Evolutionary conservation across 2,329 filamentous ascomycete species (phyloP), one percentile per base, ranked within the genome.

Genomic region (Paradendryphiella salina): DNA sequence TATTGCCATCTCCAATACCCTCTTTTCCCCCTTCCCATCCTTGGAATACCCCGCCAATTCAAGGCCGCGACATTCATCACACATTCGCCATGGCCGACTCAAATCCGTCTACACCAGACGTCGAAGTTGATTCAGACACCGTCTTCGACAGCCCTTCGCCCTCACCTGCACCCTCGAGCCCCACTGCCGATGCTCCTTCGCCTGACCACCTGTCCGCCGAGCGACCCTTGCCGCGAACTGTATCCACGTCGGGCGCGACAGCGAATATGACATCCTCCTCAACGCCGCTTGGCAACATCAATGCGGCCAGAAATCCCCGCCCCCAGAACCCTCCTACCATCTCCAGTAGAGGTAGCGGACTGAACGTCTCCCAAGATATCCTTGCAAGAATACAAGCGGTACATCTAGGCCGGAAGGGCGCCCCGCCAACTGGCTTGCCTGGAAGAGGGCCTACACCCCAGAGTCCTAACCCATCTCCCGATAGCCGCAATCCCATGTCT

Each of bases 261-360:
- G 67, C 76, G 23, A 73, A 74, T 50, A 91, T 96, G 84, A 89
- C 84, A 48, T 77, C 87, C 5, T 91, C 85, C n/a, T 96, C 91
- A n/a, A 94, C 88, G 21, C 86, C 89, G 33, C 78, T 92, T 3
- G 90, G 90, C 33, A 82, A 89, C 50, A 77, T 96, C 65, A 90
- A 86, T 72, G 83, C 84, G 40, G 85, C 84, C 32, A 77, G 85
- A 57, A 78, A 83, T 64, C 81, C 81, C 11, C 72, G 71, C 17
- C 66, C 51, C 13, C 63, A 50, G 20, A 71, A 74, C 3, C 71
- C 75, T 5, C 70, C 74, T 17, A 71, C 77, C 33, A 73, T 75
- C 44, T 73, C 75, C 52, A 73, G 72, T 63, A 73, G 78, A 49
- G 75, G 77, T 33, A 80, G 80, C 40, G 79, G 79, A 14, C 70